Conservation (phyloP, 176 grass and related monocot genomes). For the Typha latifolia region DNA sequence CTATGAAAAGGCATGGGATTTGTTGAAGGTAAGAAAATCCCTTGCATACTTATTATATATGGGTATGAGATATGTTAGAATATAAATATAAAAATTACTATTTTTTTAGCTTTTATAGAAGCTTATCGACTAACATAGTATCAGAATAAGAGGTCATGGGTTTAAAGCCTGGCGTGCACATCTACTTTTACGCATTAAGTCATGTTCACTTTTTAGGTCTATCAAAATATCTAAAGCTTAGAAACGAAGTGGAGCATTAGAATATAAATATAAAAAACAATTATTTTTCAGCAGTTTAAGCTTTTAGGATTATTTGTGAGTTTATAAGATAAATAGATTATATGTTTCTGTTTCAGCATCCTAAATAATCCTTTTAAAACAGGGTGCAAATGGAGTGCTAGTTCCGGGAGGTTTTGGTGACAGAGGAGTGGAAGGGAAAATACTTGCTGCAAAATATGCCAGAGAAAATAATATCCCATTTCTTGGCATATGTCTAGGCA, state of each 20-base stretch:
- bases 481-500: slow-evolving; percentile 52
- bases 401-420: slow-evolving; percentile 51
- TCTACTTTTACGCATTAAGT: no score
- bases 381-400: slow-evolving; percentile 54
- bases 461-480: slow-evolving; percentile 50
- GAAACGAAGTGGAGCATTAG: no score
- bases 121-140: no score
- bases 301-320: not conserved
- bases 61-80: no score
- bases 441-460: slow-evolving; percentile 36
- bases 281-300: no score
- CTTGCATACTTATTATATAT: not conserved
- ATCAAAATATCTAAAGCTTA: no score
- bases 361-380: not conserved
- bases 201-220: no score
- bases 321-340: not conserved
- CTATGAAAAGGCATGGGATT: slow-evolving; percentile 48
- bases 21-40: slow-evolving; percentile 31
- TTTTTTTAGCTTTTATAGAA: no score
- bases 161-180: no score
- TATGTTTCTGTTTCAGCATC: not conserved
- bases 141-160: no score
- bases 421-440: slow-evolving; percentile 34
- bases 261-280: no score
- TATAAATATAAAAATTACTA: no score